Evolutionary conservation across 345 rosid species (phyloP).

Genomic region (Arabis alpina): DNA sequence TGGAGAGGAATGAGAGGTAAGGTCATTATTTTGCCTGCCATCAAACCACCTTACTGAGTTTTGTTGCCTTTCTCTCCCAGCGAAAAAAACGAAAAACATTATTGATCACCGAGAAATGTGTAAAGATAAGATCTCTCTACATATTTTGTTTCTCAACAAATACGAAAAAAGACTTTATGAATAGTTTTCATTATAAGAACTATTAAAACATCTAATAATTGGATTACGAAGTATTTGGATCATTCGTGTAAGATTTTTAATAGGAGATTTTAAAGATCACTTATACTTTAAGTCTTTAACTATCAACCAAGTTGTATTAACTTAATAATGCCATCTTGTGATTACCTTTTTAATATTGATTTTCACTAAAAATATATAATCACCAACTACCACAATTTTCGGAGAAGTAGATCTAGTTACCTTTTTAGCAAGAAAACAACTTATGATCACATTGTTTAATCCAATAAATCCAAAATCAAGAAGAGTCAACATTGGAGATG

Average conservation of each 20-base stretch:
- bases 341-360: background rate
- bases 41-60: constrained; percentile 33
- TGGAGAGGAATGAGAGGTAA: constrained; percentile 22
- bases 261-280: background rate
- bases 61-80: constrained; percentile 32
- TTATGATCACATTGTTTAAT: constrained; percentile 20
- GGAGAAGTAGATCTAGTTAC: constrained; percentile 10
- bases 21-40: constrained; percentile 44
- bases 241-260: background rate
- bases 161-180: background rate
- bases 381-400: constrained; percentile 14
- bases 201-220: background rate
- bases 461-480: constrained; percentile 17
- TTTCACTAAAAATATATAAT: background rate
- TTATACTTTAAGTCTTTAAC: background rate
- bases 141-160: constrained; percentile 16
- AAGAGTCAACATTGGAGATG: constrained; percentile 20
- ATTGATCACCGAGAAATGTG: constrained; percentile 40
- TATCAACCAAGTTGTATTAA: constrained; percentile 11
- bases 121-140: constrained; percentile 32
- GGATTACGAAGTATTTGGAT: background rate
- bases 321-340: background rate
- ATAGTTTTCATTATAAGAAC: background rate
- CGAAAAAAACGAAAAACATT: constrained; percentile 3
- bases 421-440: constrained; percentile 10